phyloP scores from a whole-genome alignment of 208 protist genomes.

The Entamoeba histolytica region DNA sequence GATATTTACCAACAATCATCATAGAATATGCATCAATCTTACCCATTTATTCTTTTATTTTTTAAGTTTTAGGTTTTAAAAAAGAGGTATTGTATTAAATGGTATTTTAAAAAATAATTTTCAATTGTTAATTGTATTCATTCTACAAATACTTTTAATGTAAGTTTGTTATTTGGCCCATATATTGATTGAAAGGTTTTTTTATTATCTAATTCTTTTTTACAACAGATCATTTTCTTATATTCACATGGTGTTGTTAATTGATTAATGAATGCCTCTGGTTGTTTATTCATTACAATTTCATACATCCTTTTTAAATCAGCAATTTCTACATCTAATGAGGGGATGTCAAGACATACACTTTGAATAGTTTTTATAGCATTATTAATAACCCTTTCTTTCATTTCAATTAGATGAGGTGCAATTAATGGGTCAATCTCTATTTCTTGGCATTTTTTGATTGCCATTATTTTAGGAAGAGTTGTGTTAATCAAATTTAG shows the following conservation, averaged over 20 bases:
- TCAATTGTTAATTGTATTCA: too few relatives aligned
- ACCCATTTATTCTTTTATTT: too few relatives aligned
- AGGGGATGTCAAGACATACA: neutral
- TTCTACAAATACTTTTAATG: neutral
- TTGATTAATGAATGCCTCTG: neutral
- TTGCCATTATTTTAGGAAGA: too few relatives aligned
- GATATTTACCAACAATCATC: too few relatives aligned
- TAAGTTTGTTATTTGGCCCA: neutral
- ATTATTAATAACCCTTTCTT: neutral
- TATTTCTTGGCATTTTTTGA: too few relatives aligned
- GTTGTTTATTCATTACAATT: neutral
- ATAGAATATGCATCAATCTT: too few relatives aligned
- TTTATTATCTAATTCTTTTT: neutral
- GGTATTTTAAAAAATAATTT: too few relatives aligned
- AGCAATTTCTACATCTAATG: neutral
- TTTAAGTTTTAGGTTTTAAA: too few relatives aligned
- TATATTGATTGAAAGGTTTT: neutral
- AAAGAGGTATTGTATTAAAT: too few relatives aligned
- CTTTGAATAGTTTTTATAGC: neutral
- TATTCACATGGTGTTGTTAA: neutral
- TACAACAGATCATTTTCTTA: neutral
- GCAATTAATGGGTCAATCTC: too few relatives aligned
- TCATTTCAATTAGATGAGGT: neutral
- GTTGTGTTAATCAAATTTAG: too few relatives aligned
- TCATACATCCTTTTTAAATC: neutral